Conservation (phyloP, 2,329 filamentous ascomycete species). For the Fusarium nodosum region DNA sequence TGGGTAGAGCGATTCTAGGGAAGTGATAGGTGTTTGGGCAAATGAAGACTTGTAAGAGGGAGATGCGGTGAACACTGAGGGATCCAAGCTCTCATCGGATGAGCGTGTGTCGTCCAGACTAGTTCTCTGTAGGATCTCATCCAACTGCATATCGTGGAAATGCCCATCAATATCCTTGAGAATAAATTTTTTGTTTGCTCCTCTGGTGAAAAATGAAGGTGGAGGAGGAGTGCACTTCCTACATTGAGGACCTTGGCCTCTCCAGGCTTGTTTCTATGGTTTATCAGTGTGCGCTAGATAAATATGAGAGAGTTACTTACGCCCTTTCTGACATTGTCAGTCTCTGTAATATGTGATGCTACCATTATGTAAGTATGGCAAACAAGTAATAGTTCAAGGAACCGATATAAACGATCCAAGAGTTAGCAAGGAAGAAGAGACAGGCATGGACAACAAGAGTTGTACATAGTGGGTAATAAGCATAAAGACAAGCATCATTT, state of each 20-base stretch:
- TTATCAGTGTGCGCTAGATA: not conserved
- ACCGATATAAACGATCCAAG: not conserved
- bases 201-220: slow-evolving; percentile 17
- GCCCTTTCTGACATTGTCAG: not conserved
- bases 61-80: slow-evolving; percentile 22
- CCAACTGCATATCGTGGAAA: slow-evolving; percentile 1
- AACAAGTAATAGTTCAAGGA: not conserved
- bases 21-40: slow-evolving; percentile 29
- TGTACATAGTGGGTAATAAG: not conserved
- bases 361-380: slow-evolving; percentile 8
- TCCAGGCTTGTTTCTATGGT: slow-evolving; percentile 6
- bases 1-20: slow-evolving; percentile 2
- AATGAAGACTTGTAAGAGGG: slow-evolving; percentile 36
- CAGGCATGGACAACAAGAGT: not conserved
- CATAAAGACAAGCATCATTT: slow-evolving; percentile 6
- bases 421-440: not conserved
- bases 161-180: slow-evolving; percentile 5
- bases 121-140: slow-evolving; percentile 7
- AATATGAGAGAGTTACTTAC: not conserved
- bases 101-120: slow-evolving; percentile 19
- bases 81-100: slow-evolving; percentile 22
- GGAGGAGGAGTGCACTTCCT: slow-evolving; percentile 11
- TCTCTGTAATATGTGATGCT: not conserved
- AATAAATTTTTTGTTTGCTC: slow-evolving; percentile 7
- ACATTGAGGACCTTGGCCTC: not conserved